phyloP scores from a whole-genome alignment of 441 rosid species.

The Erodium chrysanthum region DNA sequence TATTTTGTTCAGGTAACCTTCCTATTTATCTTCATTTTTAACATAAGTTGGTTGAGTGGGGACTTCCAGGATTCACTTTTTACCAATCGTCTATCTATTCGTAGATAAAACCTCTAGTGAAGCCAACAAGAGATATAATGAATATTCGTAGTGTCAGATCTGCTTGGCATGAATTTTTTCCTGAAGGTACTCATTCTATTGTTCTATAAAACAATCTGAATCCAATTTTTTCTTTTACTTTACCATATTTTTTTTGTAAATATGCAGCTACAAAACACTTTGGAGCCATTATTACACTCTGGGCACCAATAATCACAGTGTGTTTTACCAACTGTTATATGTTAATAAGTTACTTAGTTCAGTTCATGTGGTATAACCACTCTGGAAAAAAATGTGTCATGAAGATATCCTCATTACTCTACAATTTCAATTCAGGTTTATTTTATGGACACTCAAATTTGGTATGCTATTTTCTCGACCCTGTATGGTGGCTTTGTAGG shows the following conservation, averaged over 20 bases:
- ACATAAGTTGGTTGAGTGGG: too few relatives aligned
- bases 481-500: conserved; percentile 87
- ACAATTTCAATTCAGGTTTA: conserved; percentile 51
- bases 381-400: too few relatives aligned
- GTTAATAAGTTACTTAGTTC: too few relatives aligned
- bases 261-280: conserved; percentile 54
- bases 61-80: conserved; percentile 3
- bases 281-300: conserved; percentile 71
- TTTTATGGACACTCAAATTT: conserved; percentile 96
- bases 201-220: too few relatives aligned
- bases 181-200: conserved; percentile 39
- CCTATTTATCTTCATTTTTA: too few relatives aligned
- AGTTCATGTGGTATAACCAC: too few relatives aligned
- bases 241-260: background rate
- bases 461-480: conserved; percentile 88
- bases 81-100: conserved; percentile 12
- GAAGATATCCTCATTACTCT: conserved; percentile 17
- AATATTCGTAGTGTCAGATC: conserved; percentile 50
- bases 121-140: conserved; percentile 90
- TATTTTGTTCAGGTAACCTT: conserved; percentile 65
- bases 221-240: too few relatives aligned
- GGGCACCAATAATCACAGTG: conserved; percentile 80
- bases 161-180: conserved; percentile 90
- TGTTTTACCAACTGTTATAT: conserved; percentile 20
- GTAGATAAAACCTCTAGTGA: conserved; percentile 78